Evolutionary conservation across 768 basidiomycete genomes (phyloP), one percentile per base, ranked within the genome.

Genomic region (Mrakia gelida): DNA sequence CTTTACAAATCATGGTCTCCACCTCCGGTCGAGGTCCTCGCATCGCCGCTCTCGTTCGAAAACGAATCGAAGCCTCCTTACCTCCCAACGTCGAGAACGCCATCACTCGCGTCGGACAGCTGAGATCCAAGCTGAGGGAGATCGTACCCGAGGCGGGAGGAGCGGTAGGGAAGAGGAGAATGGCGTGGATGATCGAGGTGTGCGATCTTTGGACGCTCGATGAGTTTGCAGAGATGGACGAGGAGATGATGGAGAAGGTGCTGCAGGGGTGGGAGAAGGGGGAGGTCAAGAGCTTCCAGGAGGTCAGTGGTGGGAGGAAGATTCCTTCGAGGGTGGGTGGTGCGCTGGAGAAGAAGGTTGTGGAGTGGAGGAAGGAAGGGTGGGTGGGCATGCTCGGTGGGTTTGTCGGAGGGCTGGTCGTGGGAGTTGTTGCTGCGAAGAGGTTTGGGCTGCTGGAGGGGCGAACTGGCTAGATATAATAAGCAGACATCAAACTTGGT

Each of bases 21-120:
- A 98, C 97, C 5, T 93, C 93, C 79, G 97, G 97, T 45, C 90
- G 92, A 81, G 92, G 94, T 18, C 97, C 97, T 2, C 91, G 92
- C 82, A 87, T 98, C 82, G 94, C 95, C 5, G 91, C 91, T 80
- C 86, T 97, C 81, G 89, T 99, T 75, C 89, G 91, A 80, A 86
- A 88, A 79, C 87, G 85, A 81, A 86, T 98, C 79, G 89, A 92
- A 83, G 84, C 85, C 8, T 86, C 87, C n/a, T 85, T 99, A 54
- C 91, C 93, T 8, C 87, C 88, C 16, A 84, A 88, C 75, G 90
- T 92, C 52, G 96, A 92, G 38, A 87, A 88, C 72, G 92, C 94
- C 7, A 91, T 98, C 54, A 87, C 88, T 81, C 90, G 88, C 79
- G 91, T 97, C 73, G 97, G 97, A 9, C 84, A 86, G 80, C 86